Conservation (phyloP, 768 basidiomycete species). For the Agaricus sinodeliciosus region DNA sequence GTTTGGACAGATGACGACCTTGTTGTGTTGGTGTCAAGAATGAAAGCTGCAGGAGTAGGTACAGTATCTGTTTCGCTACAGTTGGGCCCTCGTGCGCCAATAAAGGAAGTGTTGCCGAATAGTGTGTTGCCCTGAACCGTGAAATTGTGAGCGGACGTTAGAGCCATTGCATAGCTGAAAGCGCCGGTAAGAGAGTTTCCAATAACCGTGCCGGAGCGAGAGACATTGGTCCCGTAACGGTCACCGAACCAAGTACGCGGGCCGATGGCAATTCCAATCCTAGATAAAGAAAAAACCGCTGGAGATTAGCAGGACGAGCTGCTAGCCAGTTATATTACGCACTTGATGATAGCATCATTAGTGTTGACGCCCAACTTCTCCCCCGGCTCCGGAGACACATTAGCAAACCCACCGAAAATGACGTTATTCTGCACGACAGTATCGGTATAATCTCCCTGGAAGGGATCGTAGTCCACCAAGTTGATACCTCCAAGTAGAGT, state of each 20-base stretch:
- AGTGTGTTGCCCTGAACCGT: constrained; percentile 57
- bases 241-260: constrained; percentile 72
- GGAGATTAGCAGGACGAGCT: background rate
- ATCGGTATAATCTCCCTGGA: constrained; percentile 55
- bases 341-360: constrained; percentile 68
- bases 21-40: constrained; percentile 42
- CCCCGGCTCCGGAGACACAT: constrained; percentile 29
- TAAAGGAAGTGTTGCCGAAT: constrained; percentile 67
- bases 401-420: constrained; percentile 66
- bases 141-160: constrained; percentile 59
- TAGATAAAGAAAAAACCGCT: constrained; percentile 18
- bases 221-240: constrained; percentile 42
- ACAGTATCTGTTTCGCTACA: constrained; percentile 44
- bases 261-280: constrained; percentile 78
- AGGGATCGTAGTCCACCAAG: constrained; percentile 68
- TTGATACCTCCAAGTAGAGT: constrained; percentile 75
- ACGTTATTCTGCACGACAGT: constrained; percentile 62
- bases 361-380: constrained; percentile 49
- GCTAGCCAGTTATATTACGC: constrained; percentile 15
- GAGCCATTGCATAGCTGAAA: constrained; percentile 69
- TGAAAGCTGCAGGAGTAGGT: constrained; percentile 53
- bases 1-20: constrained; percentile 38
- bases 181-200: constrained; percentile 59
- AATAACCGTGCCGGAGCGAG: constrained; percentile 45
- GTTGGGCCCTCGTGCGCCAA: constrained; percentile 61